These are phyloP conservation scores for Solanum sparsipilum DNA, from an alignment of 257 asterid species.

Conservation along the genomic window DNA sequence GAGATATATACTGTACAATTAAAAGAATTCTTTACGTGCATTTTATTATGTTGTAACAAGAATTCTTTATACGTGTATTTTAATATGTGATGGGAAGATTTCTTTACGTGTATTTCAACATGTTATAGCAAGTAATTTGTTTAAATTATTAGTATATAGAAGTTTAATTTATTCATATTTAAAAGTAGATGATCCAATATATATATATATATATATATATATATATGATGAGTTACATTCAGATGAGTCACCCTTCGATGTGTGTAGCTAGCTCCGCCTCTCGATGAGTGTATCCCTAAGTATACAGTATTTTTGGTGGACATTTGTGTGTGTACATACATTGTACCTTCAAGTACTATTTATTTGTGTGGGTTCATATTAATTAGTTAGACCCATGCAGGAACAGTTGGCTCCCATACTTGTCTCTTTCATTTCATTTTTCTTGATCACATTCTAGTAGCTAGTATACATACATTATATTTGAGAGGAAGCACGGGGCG, in stretches of 20 bases:
- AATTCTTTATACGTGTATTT: not conserved
- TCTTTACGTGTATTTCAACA: not conserved
- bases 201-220: no score
- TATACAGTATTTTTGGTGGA: not conserved
- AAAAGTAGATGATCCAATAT: no score
- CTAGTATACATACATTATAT: no score
- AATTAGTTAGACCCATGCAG: not conserved
- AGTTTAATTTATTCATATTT: not conserved
- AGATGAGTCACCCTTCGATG: no score
- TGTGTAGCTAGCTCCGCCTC: no score
- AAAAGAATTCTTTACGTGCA: not conserved
- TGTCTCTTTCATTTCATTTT: not conserved
- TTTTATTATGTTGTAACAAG: not conserved
- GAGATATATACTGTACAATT: not conserved
- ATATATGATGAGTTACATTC: not conserved
- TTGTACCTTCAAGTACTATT: conserved; percentile 76
- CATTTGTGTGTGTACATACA: conserved; percentile 31
- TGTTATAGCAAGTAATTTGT: not conserved
- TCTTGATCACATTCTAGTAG: not conserved
- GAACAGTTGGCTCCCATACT: not conserved
- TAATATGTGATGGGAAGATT: not conserved
- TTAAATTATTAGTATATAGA: no score
- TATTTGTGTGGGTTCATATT: conserved; percentile 1
- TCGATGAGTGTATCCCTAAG: not conserved
- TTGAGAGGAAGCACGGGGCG: not conserved